phyloP scores from a whole-genome alignment of 164 flowering plant species.

The Saururus chinensis region DNA sequence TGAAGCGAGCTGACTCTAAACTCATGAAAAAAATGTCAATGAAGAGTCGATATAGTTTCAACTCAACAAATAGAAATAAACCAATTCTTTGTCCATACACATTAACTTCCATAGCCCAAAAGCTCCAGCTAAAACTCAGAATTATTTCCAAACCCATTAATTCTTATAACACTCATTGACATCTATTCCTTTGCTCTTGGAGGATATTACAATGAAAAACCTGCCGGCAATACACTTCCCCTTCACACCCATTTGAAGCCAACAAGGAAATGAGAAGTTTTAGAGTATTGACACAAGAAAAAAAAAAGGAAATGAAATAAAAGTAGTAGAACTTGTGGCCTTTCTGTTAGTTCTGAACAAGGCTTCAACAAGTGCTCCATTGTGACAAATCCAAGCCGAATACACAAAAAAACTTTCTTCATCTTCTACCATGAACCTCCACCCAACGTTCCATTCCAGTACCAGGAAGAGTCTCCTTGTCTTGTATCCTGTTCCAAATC shows the following conservation, averaged over 20 bases:
- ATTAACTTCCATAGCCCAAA: conserved; percentile 6
- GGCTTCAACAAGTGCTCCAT: background rate
- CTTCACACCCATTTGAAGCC: conserved; percentile 22
- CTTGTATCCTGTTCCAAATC: conserved; percentile 26
- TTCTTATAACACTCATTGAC: conserved; percentile 4
- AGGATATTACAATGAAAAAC: background rate
- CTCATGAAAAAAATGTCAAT: too few relatives aligned
- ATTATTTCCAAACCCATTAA: conserved; percentile 9
- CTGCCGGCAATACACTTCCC: too few relatives aligned
- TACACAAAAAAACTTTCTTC: conserved; percentile 6
- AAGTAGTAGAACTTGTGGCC: conserved; percentile 1
- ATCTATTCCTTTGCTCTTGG: too few relatives aligned
- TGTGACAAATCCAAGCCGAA: conserved; percentile 7
- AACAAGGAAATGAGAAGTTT: conserved; percentile 18
- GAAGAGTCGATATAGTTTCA: background rate
- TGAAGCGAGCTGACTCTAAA: too few relatives aligned
- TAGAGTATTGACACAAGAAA: conserved; percentile 7
- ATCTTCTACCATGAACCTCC: conserved; percentile 66
- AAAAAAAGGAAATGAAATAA: too few relatives aligned
- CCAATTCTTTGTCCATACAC: conserved; percentile 5
- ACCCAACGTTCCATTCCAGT: conserved; percentile 82
- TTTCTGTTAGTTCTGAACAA: conserved; percentile 19
- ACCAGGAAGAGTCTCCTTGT: conserved; percentile 57
- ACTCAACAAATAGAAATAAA: conserved; percentile 1
- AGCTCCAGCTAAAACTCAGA: conserved; percentile 1